A percentile compares a stretch with the other conserved stretches of the same genome.
Evolutionary conservation across 257 asterid genomes (phyloP).

Genomic region (Fraxinus americana): DNA sequence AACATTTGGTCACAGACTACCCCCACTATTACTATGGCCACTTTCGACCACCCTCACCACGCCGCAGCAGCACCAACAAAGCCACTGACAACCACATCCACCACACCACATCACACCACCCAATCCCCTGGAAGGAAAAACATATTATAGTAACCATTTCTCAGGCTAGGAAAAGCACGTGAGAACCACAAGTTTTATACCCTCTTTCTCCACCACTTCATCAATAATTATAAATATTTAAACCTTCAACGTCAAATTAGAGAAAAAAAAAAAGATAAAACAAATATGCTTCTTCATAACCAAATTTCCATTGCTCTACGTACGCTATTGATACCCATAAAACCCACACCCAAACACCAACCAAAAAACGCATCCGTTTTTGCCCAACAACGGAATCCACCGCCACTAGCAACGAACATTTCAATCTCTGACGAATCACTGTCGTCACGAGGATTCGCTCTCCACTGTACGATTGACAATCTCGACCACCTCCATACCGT

Average conservation of each 20-base stretch:
- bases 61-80: too few species aligned
- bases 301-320: conserved; percentile 38
- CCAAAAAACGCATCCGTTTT: conserved; percentile 32
- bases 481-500: conserved; percentile 82
- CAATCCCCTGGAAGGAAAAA: too few species aligned
- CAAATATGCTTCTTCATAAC: conserved; percentile 61
- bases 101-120: too few species aligned
- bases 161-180: neutral
- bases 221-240: neutral
- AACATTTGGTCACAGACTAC: too few species aligned
- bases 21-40: too few species aligned
- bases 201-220: neutral
- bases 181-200: neutral
- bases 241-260: neutral
- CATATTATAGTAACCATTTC: too few species aligned
- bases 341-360: conserved; percentile 29
- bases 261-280: neutral
- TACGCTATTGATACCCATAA: conserved; percentile 22
- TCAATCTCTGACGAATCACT: conserved; percentile 65
- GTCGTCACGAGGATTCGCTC: conserved; percentile 71
- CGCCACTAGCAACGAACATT: conserved; percentile 18
- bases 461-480: conserved; percentile 64
- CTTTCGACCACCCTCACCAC: too few species aligned
- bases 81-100: too few species aligned
- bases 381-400: conserved; percentile 33